Conservation (phyloP, 2,329 filamentous ascomycete species). For the Fusarium nygamai region DNA sequence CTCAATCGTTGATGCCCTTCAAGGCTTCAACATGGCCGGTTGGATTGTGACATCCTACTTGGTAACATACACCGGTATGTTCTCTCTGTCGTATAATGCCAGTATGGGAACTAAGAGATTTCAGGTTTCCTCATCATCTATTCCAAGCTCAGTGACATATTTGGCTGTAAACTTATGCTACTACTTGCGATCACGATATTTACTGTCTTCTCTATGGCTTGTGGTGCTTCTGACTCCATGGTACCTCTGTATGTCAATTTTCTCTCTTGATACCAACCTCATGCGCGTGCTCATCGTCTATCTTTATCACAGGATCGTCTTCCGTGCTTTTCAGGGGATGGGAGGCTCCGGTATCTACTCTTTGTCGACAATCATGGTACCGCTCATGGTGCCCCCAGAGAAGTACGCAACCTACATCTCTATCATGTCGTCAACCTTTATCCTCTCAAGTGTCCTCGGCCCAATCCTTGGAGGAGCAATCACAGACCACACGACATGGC, state of each 20-base stretch:
- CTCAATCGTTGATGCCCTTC: conserved; percentile 53
- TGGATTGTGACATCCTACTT: conserved; percentile 62
- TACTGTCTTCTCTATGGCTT: conserved; percentile 21
- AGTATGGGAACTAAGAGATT: background rate
- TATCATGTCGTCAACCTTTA: conserved; percentile 18
- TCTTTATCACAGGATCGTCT: conserved; percentile 8
- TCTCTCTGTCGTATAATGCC: background rate
- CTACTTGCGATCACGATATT: conserved; percentile 15
- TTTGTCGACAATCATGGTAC: conserved; percentile 17
- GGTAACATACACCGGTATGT: conserved; percentile 57
- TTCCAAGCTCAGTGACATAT: conserved; percentile 26
- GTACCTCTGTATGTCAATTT: background rate
- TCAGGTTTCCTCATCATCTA: conserved; percentile 30
- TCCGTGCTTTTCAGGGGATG: conserved; percentile 28
- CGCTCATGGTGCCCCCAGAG: conserved; percentile 7
- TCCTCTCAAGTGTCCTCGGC: conserved; percentile 11
- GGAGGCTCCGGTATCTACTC: conserved; percentile 32
- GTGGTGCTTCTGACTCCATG: conserved; percentile 1
- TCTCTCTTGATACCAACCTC: background rate
- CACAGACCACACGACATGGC: conserved; percentile 11
- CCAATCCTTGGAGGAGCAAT: conserved; percentile 14
- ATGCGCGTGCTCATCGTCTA: background rate
- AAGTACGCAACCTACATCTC: conserved; percentile 27
- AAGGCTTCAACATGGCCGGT: conserved; percentile 48
- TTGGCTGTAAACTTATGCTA: conserved; percentile 25